Percentiles rank a stretch among this genome's conserved stretches.
phyloP scores from a whole-genome alignment of 2,329 filamentous ascomycete species.

The Ophiostoma quercus region DNA sequence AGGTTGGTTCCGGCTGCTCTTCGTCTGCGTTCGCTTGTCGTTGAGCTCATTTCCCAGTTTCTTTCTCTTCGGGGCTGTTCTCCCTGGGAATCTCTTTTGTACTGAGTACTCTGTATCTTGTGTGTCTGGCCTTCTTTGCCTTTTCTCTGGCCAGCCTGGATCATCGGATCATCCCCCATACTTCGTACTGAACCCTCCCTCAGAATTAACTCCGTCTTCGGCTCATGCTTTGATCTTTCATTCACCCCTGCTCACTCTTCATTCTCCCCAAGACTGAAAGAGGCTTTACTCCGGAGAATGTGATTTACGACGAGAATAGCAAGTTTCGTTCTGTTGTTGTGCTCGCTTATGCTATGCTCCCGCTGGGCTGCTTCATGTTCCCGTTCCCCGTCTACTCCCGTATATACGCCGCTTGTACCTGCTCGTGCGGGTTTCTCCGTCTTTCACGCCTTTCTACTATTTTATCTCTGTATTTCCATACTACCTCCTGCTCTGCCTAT shows the following conservation, averaged over 20 bases:
- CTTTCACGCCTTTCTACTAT: no score
- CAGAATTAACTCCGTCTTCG: slow-evolving; percentile 7
- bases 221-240: neutral
- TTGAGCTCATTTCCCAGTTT: neutral
- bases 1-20: slow-evolving; percentile 8
- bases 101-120: no score
- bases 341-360: neutral
- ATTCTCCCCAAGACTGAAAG: neutral
- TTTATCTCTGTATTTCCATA: no score
- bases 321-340: neutral
- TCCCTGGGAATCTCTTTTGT: no score
- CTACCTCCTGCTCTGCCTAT: no score
- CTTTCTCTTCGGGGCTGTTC: no score
- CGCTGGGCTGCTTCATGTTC: no score
- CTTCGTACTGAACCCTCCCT: no score
- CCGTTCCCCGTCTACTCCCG: neutral
- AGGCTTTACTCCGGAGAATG: slow-evolving; percentile 3
- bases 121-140: no score
- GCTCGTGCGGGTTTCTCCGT: neutral
- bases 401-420: neutral
- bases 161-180: no score
- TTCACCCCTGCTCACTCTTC: neutral
- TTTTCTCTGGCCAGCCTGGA: no score
- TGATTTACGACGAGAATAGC: neutral
- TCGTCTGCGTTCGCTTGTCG: neutral